These are phyloP conservation scores for Eucalyptus camaldulensis DNA, from an alignment of 345 rosid species.

Conservation along the genomic window DNA sequence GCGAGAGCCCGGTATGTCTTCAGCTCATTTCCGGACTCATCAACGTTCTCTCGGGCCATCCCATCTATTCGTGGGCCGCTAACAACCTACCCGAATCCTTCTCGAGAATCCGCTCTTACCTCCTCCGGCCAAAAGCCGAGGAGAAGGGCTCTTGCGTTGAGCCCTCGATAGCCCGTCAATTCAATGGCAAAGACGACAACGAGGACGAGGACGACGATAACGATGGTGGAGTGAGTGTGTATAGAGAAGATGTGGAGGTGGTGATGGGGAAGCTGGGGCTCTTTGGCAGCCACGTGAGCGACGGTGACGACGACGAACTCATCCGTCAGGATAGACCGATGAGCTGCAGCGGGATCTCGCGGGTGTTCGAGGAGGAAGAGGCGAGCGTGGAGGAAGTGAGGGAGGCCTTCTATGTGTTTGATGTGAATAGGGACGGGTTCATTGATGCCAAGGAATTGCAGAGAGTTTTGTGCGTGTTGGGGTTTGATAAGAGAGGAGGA, in stretches of 20 bases:
- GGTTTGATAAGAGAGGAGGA: constrained; percentile 22
- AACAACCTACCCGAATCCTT: neutral
- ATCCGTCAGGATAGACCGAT: constrained; percentile 3
- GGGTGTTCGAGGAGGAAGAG: constrained; percentile 66
- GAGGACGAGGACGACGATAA: neutral
- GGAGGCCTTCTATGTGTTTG: constrained; percentile 73
- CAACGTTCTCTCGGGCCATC: neutral
- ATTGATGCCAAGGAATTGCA: constrained; percentile 63
- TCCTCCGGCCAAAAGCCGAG: constrained; percentile 5
- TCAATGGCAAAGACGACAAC: neutral
- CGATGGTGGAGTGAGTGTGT: constrained; percentile 7
- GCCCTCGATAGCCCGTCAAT: neutral
- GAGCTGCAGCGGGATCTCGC: constrained; percentile 22
- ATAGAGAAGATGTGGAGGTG: constrained; percentile 44
- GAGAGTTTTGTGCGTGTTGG: constrained; percentile 43
- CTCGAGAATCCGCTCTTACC: constrained; percentile 19
- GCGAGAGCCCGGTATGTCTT: neutral
- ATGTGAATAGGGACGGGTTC: constrained; percentile 69
- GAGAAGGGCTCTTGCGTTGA: neutral
- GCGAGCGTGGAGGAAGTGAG: constrained; percentile 71
- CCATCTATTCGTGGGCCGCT: neutral
- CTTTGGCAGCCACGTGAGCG: constrained; percentile 18
- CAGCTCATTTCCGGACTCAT: neutral
- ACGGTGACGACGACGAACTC: neutral
- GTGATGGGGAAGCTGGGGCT: constrained; percentile 58